Percentiles rank a stretch among this genome's conserved stretches.
These are phyloP conservation scores for Anisodus tanguticus DNA, from an alignment of 257 asterid genomes.

Conservation along the genomic window DNA sequence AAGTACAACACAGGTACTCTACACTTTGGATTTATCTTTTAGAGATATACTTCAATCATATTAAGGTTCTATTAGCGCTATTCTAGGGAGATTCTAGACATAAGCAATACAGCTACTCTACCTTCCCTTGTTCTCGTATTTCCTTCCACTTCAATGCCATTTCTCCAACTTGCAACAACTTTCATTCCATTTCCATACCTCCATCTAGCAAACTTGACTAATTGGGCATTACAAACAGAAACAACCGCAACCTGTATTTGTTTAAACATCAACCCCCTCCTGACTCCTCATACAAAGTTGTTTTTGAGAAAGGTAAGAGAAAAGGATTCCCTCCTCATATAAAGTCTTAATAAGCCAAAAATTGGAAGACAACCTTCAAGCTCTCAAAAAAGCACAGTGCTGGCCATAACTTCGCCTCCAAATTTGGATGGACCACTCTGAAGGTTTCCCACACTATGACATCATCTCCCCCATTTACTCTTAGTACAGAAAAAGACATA, in stretches of 20 bases:
- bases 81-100: neutral
- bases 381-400: neutral
- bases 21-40: neutral
- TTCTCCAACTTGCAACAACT: neutral
- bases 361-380: neutral
- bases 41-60: neutral
- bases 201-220: neutral
- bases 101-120: neutral
- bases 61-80: neutral
- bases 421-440: neutral
- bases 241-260: neutral
- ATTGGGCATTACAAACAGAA: neutral
- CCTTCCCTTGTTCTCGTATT: neutral
- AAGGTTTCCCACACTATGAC: neutral
- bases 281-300: neutral
- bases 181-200: neutral
- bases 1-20: neutral
- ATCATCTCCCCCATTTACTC: neutral
- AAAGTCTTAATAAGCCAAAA: neutral
- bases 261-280: neutral
- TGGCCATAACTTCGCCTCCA: neutral
- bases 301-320: neutral
- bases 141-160: neutral
- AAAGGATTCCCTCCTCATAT: neutral
- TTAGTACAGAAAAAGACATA: neutral